Conservation (phyloP, 805 yeast species). For the Ogataea nitratoaversa region DNA sequence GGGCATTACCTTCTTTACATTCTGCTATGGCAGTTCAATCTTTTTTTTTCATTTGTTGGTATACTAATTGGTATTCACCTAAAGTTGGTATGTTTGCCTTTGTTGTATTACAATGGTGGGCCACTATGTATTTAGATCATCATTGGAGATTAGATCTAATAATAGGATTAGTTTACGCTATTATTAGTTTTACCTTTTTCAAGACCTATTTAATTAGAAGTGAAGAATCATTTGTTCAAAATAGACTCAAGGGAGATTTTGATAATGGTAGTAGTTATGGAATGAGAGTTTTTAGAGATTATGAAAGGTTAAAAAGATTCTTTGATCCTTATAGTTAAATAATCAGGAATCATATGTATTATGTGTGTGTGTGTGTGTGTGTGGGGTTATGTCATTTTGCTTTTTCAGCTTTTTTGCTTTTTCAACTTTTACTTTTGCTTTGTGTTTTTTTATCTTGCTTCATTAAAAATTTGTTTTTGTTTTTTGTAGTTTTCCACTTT, state of each 20-base stretch:
- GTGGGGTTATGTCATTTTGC: too few relatives aligned
- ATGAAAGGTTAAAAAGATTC: slow-evolving; percentile 44
- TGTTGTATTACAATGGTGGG: slow-evolving; percentile 66
- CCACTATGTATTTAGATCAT: slow-evolving; percentile 68
- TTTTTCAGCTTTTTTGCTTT: too few relatives aligned
- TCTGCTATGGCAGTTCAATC: slow-evolving; percentile 59
- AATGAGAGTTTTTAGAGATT: slow-evolving; percentile 48
- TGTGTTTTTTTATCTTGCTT: too few relatives aligned
- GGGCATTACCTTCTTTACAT: slow-evolving; percentile 71
- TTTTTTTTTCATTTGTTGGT: slow-evolving; percentile 39
- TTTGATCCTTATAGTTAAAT: slow-evolving; percentile 43
- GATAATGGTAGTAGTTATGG: slow-evolving; percentile 38
- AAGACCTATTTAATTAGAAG: slow-evolving; percentile 31
- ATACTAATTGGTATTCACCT: slow-evolving; percentile 33
- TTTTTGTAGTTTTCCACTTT: too few relatives aligned
- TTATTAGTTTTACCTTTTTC: slow-evolving; percentile 39
- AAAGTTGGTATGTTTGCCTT: slow-evolving; percentile 38
- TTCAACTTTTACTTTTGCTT: too few relatives aligned
- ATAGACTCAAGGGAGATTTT: slow-evolving; percentile 36
- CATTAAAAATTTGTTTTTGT: too few relatives aligned
- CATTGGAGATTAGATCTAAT: slow-evolving; percentile 65
- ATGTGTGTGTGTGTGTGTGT: too few relatives aligned
- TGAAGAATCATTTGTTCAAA: slow-evolving; percentile 35
- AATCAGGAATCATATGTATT: too few relatives aligned
- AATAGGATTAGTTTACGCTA: slow-evolving; percentile 51